Percentiles rank a stretch among this genome's conserved stretches.
These are phyloP conservation scores for Zanthoxylum bungeanum DNA, from an alignment of 345 rosid species.

Conservation along the genomic window DNA sequence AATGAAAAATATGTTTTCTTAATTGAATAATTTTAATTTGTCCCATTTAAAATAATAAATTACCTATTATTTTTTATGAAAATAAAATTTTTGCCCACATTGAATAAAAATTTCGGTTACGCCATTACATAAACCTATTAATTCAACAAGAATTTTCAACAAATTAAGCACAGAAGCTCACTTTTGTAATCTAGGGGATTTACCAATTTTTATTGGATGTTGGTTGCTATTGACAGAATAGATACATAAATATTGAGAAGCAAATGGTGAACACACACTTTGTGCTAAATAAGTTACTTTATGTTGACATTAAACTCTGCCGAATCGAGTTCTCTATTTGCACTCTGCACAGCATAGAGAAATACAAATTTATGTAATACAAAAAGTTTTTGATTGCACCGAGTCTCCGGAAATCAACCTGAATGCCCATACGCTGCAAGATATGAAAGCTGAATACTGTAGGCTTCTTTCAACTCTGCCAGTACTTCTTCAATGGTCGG, in stretches of 20 bases:
- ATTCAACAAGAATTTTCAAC: too few species aligned
- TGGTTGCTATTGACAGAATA: conserved; percentile 7
- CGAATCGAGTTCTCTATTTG: conserved; percentile 4
- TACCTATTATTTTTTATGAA: too few species aligned
- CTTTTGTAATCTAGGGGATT: too few species aligned
- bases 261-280: not conserved
- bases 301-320: not conserved
- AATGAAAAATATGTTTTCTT: too few species aligned
- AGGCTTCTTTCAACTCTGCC: conserved; percentile 75
- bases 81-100: too few species aligned
- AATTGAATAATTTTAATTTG: too few species aligned
- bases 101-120: too few species aligned
- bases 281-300: conserved; percentile 7
- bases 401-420: conserved; percentile 18
- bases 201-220: too few species aligned
- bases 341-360: not conserved
- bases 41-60: too few species aligned
- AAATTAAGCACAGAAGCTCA: too few species aligned
- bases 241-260: not conserved
- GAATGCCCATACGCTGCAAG: conserved; percentile 60
- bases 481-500: conserved; percentile 61
- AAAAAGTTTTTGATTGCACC: not conserved
- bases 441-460: conserved; percentile 68
- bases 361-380: not conserved
- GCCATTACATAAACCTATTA: too few species aligned